phyloP scores from a whole-genome alignment of 2,329 filamentous ascomycete species.

The Arthroderma sp. region DNA sequence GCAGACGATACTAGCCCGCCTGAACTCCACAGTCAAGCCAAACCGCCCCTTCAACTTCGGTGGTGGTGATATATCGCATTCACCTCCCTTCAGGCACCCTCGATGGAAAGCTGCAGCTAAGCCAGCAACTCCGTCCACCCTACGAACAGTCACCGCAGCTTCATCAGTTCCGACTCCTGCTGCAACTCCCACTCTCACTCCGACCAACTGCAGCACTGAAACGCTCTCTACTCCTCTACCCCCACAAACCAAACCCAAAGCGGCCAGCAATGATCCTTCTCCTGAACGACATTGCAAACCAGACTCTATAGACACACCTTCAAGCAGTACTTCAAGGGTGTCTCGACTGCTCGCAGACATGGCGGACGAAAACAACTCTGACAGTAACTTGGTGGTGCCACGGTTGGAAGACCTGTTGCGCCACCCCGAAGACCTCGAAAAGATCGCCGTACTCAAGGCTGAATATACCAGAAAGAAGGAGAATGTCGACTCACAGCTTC shows the following conservation, averaged over 20 bases:
- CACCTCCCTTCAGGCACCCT: not conserved
- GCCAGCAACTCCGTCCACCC: not conserved
- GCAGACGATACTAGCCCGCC: not conserved
- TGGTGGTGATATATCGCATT: not conserved
- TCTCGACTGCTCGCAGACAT: slow-evolving; percentile 18
- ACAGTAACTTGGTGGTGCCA: slow-evolving; percentile 54
- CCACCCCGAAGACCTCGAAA: slow-evolving; percentile 94
- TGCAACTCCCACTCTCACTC: not conserved
- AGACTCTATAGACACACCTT: not conserved
- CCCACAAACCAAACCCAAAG: not conserved
- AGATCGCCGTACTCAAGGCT: slow-evolving; percentile 75
- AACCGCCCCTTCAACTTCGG: not conserved
- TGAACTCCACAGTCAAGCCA: not conserved
- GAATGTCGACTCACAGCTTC: slow-evolving; percentile 79
- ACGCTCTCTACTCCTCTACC: not conserved
- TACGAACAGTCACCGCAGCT: not conserved
- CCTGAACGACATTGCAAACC: not conserved
- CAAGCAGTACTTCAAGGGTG: not conserved
- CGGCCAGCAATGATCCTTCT: not conserved
- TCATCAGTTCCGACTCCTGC: not conserved
- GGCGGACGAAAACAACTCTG: slow-evolving; percentile 25
- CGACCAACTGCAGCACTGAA: not conserved
- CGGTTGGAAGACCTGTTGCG: slow-evolving; percentile 88
- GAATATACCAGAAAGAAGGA: slow-evolving; percentile 93
- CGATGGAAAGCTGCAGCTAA: not conserved